Evolutionary conservation across 1,284 basidiomycete genomes (phyloP), one percentile per base, ranked within the genome.

Genomic region (Puccinia triticina): DNA sequence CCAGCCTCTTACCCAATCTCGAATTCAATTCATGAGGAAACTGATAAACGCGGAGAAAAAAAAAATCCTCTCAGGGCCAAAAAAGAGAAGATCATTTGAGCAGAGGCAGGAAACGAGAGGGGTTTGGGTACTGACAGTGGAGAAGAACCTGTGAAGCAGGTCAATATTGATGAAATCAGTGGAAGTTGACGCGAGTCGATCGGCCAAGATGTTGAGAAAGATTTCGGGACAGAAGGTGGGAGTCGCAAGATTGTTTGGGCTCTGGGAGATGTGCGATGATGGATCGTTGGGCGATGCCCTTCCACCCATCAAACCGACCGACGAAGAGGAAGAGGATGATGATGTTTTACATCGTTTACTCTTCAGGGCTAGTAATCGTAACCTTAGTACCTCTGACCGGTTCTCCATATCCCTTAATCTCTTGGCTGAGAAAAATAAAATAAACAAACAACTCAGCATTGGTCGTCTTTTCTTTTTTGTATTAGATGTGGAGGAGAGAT

Each of bases 181-280:
- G 0, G 94, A 93, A 0, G 96, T 98, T 86, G 96, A 93, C 0
- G 96, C 95, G 50, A 99, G 90, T 88, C 99, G 98, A 87, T 98
- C 95, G 1, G 96, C 94, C 14, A 99, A 95, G 43, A 97, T 94
- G 85, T 95, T 93, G 83, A 99, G 89, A 90, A 99, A 99, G 0
- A 94, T 93, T 87, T 99, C 97, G 0, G 97, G 97, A 87, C 97
- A 99, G 86, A 98, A 91, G 2, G 92, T 90, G 80, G 96, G 93
- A 84, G 91, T 93, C 69, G 94, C 92, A 0, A 50, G 46, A 48
- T 43, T 18, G 23, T 50, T 32, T 48, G 32, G 3, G 26, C 29
- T 50, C 66, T 43, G 40, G 37, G 23, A 18, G 3, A 26, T 32
- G 40, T 11, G 26, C 3, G 59, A 61, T 8, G 26, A 26, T 7